Evolutionary conservation across 1,284 basidiomycete species (phyloP).

Genomic region (Bondarzewia mesenterica): DNA sequence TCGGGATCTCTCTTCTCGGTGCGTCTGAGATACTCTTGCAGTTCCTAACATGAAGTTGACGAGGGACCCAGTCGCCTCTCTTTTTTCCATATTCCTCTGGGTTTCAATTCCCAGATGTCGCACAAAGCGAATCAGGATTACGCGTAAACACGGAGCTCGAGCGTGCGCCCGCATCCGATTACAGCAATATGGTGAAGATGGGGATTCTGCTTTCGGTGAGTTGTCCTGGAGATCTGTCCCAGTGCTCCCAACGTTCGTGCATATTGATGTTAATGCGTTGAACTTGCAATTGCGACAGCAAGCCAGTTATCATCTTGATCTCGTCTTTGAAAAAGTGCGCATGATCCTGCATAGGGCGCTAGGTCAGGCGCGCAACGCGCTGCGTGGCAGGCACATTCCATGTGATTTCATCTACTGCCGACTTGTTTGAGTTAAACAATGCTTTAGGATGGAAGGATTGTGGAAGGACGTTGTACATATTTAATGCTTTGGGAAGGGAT

Average conservation of each 20-base stretch:
- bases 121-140: not conserved
- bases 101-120: not conserved
- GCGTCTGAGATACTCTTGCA: not conserved
- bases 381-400: too few species aligned
- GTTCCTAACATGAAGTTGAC: not conserved
- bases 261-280: not conserved
- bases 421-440: too few species aligned
- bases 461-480: too few species aligned
- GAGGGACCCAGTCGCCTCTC: not conserved
- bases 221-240: too few species aligned
- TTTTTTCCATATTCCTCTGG: not conserved
- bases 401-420: too few species aligned
- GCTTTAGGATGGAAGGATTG: too few species aligned
- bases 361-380: too few species aligned
- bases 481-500: too few species aligned
- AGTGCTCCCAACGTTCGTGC: too few species aligned
- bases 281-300: not conserved
- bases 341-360: slow-evolving; percentile 1
- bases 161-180: not conserved
- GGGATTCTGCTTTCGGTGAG: slow-evolving; percentile 1
- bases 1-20: not conserved
- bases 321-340: slow-evolving; percentile 1
- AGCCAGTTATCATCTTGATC: not conserved
- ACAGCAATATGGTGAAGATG: slow-evolving; percentile 2
- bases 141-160: not conserved